phyloP scores from a whole-genome alignment of 2,329 filamentous ascomycete genomes.

The Aaosphaeria arxii region DNA sequence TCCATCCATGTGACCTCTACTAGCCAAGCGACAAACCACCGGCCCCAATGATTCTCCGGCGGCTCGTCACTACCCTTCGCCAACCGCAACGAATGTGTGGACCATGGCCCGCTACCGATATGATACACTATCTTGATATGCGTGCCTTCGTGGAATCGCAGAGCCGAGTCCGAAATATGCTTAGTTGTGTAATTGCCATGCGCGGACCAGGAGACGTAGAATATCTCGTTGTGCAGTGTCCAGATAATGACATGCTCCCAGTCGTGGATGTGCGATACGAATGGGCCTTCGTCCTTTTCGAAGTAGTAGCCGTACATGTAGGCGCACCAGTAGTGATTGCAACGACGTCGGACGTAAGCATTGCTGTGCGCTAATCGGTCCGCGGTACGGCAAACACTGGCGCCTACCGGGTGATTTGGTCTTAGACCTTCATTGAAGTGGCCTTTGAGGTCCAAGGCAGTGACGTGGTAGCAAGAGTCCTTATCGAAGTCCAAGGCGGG shows the following conservation, averaged over 20 bases:
- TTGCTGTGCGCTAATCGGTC: slow-evolving; percentile 40
- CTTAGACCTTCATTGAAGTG: slow-evolving; percentile 1
- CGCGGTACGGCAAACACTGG: slow-evolving; percentile 30
- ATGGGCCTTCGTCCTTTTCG: slow-evolving; percentile 22
- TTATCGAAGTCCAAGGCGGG: slow-evolving; percentile 1
- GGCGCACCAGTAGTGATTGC: slow-evolving; percentile 47
- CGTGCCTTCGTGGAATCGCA: too few relatives aligned
- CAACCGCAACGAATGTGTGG: too few relatives aligned
- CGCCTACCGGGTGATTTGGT: neutral
- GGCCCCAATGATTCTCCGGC: too few relatives aligned
- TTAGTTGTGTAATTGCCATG: slow-evolving; percentile 19
- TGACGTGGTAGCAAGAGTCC: slow-evolving; percentile 1
- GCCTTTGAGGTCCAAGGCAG: neutral
- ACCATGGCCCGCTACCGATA: too few relatives aligned
- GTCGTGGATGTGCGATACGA: slow-evolving; percentile 39
- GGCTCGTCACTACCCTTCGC: too few relatives aligned
- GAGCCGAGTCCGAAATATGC: too few relatives aligned
- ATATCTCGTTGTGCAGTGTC: slow-evolving; percentile 20
- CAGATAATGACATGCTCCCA: slow-evolving; percentile 40
- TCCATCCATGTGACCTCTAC: too few relatives aligned
- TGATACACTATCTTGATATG: too few relatives aligned
- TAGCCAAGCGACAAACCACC: too few relatives aligned
- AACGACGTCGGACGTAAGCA: slow-evolving; percentile 43
- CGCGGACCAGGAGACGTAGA: slow-evolving; percentile 29
- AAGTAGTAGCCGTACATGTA: slow-evolving; percentile 49